phyloP scores from a whole-genome alignment of 1,284 basidiomycete species.

The Sphaerobolus stellatus region DNA sequence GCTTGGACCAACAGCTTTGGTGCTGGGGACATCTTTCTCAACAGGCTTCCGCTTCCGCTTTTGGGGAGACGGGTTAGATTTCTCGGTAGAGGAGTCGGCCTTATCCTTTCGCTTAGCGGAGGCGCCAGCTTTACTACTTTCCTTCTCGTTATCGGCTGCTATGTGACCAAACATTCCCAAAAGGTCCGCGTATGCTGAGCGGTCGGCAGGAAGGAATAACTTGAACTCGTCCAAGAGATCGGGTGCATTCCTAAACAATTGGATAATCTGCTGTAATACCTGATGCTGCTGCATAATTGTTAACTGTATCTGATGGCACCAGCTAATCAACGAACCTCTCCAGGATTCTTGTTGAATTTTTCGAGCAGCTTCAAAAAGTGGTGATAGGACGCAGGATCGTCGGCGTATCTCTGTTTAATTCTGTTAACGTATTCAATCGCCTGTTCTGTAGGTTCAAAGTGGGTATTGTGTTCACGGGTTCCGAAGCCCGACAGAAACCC shows the following conservation, averaged over 20 bases:
- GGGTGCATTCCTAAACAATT: constrained; percentile 84
- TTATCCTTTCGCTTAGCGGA: constrained; percentile 17
- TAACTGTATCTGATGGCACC: no score
- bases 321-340: constrained; percentile 83
- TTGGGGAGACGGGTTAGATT: constrained; percentile 38
- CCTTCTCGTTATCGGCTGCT: constrained; percentile 19
- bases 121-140: constrained; percentile 22
- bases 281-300: constrained; percentile 35
- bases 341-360: constrained; percentile 63
- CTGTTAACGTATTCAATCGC: constrained; percentile 96
- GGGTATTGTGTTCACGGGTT: background rate
- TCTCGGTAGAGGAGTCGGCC: background rate
- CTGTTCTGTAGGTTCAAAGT: constrained; percentile 39
- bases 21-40: constrained; percentile 34
- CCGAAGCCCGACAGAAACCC: no score
- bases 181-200: constrained; percentile 43
- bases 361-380: constrained; percentile 93
- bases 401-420: constrained; percentile 88
- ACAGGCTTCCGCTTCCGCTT: constrained; percentile 64
- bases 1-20: constrained; percentile 15
- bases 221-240: constrained; percentile 91
- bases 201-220: constrained; percentile 74
- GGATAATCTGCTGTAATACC: constrained; percentile 83
- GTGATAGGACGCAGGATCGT: constrained; percentile 88
- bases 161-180: constrained; percentile 49